These are phyloP conservation scores for Durotheca rogersii DNA, from an alignment of 495 filamentous ascomycete species.

Conservation along the genomic window DNA sequence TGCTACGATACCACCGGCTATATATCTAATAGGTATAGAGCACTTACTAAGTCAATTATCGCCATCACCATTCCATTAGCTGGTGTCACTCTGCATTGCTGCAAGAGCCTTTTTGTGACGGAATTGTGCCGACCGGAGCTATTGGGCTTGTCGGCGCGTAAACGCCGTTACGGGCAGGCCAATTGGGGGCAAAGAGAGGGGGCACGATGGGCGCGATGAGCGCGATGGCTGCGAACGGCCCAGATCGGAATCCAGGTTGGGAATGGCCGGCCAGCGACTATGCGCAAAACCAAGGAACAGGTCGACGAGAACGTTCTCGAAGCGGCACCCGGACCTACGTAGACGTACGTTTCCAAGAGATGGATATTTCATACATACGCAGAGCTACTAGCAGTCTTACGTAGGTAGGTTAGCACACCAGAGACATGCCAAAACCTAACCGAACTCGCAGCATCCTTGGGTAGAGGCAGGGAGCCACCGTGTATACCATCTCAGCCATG, in stretches of 20 bases:
- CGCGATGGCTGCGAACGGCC: constrained; percentile 20
- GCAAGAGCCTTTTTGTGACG: constrained; percentile 18
- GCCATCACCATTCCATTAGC: not conserved
- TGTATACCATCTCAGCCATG: too few species aligned
- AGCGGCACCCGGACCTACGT: too few species aligned
- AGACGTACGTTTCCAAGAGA: too few species aligned
- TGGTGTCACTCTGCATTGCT: constrained; percentile 21
- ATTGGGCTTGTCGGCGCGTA: constrained; percentile 33
- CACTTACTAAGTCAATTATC: not conserved
- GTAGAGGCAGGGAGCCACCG: too few species aligned
- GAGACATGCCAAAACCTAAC: too few species aligned
- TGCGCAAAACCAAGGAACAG: not conserved
- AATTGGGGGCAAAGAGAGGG: constrained; percentile 30
- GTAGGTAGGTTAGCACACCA: too few species aligned
- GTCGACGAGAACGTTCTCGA: constrained; percentile 20
- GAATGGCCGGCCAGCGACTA: constrained; percentile 15
- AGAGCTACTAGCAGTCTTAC: too few species aligned
- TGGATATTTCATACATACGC: too few species aligned
- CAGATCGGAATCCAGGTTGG: constrained; percentile 19
- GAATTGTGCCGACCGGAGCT: constrained; percentile 13
- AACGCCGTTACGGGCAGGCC: constrained; percentile 12
- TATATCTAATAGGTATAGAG: too few species aligned
- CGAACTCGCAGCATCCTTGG: too few species aligned
- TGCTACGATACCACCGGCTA: too few species aligned
- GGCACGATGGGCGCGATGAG: constrained; percentile 13